Evolutionary conservation across 1,139 yeast genomes (phyloP), one percentile per base, ranked within the genome.

Genomic region (Saccharomyces hybrid): DNA sequence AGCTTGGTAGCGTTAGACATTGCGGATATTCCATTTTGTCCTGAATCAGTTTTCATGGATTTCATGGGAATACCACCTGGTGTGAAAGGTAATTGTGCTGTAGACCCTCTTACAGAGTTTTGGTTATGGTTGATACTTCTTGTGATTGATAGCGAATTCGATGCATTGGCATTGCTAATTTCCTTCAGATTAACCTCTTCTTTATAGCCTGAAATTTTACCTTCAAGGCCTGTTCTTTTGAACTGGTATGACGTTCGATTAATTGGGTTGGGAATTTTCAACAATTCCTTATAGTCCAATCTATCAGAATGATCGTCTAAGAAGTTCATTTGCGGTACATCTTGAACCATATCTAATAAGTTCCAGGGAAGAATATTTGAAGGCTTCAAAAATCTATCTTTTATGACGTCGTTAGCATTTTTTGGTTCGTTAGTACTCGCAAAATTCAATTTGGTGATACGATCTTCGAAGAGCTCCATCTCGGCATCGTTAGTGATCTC

Each of bases 61-160:
- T 73, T 73, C 59, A 82, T 71, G 4, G 70, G 71, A 16, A 88
- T 69, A 2, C 98, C 98, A 60, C 99, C 98, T 0, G 99, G 99
- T 53, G 87, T 85, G 68, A 95, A 93, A 0, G 99, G 99, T 64
- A 93, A 73, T 64, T 80, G 88, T 25, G 84, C 80, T 0, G 96
- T 79, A 5, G 83, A 77, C 0, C 98, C 98, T 50, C 79, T 75
- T 1, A 88, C 73, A 2, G 84, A 74, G 52, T 83, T 86, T 28
- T 78, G 75, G 60, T 82, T 83, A 3, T 86, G 77, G 5, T 84
- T 81, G 60, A 84, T 81, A 57, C 83, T 80, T 60, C 99, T 78
- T 47, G 78, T 83, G 56, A 90, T 69, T 1, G 95, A 84, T 52
- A 90, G 73, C 0, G 96, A 87, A 59, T 84, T 86, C 20, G 83